Percentiles rank a stretch among this genome's conserved stretches.
phyloP scores from a whole-genome alignment of 2,329 filamentous ascomycete genomes.

The Tolypocladium sp. region DNA sequence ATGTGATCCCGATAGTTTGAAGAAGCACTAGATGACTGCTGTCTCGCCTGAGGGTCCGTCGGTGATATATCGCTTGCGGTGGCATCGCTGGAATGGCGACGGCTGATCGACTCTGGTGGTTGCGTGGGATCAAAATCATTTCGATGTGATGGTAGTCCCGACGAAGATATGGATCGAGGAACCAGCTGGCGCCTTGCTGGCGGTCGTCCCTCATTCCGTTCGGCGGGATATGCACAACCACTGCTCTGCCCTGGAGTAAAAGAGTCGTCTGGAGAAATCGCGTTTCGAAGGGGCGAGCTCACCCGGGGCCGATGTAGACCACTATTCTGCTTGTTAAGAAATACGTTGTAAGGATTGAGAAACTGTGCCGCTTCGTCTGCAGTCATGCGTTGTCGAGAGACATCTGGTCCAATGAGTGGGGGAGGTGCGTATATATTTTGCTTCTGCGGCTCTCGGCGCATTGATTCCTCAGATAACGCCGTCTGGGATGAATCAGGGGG shows the following conservation, averaged over 20 bases:
- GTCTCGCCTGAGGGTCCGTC: not conserved
- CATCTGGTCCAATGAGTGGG: not conserved
- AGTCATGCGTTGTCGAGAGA: not conserved
- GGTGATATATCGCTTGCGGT: not conserved
- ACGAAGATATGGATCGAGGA: not conserved
- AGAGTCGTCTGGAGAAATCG: constrained; percentile 4
- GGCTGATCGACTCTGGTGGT: not conserved
- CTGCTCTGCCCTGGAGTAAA: not conserved
- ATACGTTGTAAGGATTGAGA: constrained; percentile 15
- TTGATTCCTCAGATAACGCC: not conserved
- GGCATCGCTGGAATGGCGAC: not conserved
- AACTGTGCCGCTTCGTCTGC: constrained; percentile 3
- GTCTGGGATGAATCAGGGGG: not conserved
- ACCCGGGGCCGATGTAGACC: constrained; percentile 12
- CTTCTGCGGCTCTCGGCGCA: not conserved
- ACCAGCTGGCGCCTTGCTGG: not conserved
- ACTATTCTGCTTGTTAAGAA: constrained; percentile 6
- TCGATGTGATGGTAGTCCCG: not conserved
- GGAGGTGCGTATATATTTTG: not conserved
- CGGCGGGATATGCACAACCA: not conserved
- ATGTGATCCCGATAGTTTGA: constrained; percentile 16
- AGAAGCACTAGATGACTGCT: not conserved
- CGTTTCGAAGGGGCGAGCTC: constrained; percentile 16
- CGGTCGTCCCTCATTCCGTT: not conserved
- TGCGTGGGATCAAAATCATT: not conserved